These are phyloP conservation scores for Penicilliopsis zonata DNA, from an alignment of 495 filamentous ascomycete genomes.

Conservation along the genomic window DNA sequence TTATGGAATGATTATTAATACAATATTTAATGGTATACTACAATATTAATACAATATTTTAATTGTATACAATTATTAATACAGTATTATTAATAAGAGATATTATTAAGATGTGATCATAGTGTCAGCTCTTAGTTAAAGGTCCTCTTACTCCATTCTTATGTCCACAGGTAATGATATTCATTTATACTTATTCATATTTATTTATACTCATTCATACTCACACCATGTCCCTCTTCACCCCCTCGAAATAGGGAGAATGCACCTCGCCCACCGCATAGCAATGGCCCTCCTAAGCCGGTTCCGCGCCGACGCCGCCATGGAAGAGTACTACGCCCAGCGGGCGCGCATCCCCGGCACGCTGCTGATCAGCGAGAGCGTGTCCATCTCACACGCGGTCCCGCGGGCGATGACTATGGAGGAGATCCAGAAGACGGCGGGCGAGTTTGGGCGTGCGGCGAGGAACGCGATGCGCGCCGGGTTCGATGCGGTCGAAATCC, in stretches of 20 bases:
- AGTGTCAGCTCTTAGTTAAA: too few species aligned
- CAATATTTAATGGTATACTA: too few species aligned
- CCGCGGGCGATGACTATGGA: slow-evolving; percentile 40
- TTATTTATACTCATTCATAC: too few species aligned
- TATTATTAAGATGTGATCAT: too few species aligned
- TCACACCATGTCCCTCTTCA: slow-evolving; percentile 33
- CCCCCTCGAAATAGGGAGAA: slow-evolving; percentile 33
- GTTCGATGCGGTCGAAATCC: slow-evolving; percentile 69
- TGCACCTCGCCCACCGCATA: slow-evolving; percentile 36
- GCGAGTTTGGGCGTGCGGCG: slow-evolving; percentile 47
- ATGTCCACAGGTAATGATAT: too few species aligned
- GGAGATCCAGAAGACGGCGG: slow-evolving; percentile 46
- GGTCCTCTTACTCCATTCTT: too few species aligned
- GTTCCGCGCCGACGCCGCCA: slow-evolving; percentile 31
- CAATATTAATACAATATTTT: too few species aligned
- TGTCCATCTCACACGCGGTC: slow-evolving; percentile 49
- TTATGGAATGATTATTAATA: too few species aligned
- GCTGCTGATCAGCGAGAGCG: slow-evolving; percentile 46
- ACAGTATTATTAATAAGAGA: too few species aligned
- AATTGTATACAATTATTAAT: too few species aligned
- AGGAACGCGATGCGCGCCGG: slow-evolving; percentile 53
- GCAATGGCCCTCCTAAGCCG: slow-evolving; percentile 40
- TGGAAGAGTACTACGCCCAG: slow-evolving; percentile 41
- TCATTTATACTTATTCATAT: too few species aligned
- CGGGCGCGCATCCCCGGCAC: slow-evolving; percentile 35